These are phyloP conservation scores for Mercurialis annua DNA, from an alignment of 345 rosid genomes.

Conservation along the genomic window DNA sequence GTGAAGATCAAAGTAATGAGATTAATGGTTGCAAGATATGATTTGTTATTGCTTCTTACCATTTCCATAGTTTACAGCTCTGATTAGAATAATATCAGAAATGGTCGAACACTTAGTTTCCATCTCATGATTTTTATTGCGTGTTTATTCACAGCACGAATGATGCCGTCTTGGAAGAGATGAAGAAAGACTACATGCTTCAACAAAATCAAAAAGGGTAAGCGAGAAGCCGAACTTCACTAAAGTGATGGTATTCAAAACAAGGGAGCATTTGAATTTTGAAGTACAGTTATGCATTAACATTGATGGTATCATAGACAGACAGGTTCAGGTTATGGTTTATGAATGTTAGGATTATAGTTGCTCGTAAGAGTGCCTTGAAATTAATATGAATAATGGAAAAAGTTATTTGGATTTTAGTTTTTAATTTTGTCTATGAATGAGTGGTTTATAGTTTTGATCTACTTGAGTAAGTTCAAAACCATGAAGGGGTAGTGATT, in stretches of 20 bases:
- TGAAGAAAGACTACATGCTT: constrained; percentile 77
- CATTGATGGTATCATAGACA: neutral
- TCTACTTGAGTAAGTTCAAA: too few relatives aligned
- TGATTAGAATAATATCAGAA: neutral
- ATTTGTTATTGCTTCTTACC: neutral
- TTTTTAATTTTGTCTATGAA: too few relatives aligned
- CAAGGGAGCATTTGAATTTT: neutral
- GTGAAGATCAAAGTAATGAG: neutral
- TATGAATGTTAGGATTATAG: neutral
- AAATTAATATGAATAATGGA: neutral
- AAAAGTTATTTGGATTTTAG: too few relatives aligned
- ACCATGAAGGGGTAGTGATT: too few relatives aligned
- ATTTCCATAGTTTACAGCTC: neutral
- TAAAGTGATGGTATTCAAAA: neutral
- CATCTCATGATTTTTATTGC: neutral
- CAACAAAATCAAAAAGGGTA: constrained; percentile 51
- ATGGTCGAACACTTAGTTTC: too few relatives aligned
- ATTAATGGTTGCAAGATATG: neutral
- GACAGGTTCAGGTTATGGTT: neutral
- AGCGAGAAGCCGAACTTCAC: constrained; percentile 9
- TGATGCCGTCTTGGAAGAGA: constrained; percentile 76
- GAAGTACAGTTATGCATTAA: neutral
- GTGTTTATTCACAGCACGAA: constrained; percentile 60
- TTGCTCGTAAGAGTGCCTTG: neutral
- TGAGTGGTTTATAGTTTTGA: too few relatives aligned